Evolutionary conservation across 768 basidiomycete genomes (phyloP), one percentile per base, ranked within the genome.

Genomic region (Artomyces pyxidatus): DNA sequence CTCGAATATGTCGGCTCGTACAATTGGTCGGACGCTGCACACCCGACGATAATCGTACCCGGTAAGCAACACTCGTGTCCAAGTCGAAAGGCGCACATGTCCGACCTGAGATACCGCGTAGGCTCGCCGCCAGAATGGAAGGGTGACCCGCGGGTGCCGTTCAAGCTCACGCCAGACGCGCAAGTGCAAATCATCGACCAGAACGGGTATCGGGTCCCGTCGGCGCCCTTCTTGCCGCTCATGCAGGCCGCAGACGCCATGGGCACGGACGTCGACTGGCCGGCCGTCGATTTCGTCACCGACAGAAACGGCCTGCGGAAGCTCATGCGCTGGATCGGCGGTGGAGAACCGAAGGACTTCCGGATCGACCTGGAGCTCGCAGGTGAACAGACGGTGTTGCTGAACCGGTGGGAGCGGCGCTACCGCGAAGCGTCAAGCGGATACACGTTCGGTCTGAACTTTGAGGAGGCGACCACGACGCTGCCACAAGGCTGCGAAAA

Each of bases 271-370:
- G 61, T 70, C 25, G 64, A 69, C 46, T 73, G 71, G 67, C 59
- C 64, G 37, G 35, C 55, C 3, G 59, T 77, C 6, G 68, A 76
- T 37, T 42, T 70, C 38, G 66, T 87, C 51, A 79, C 82, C 0
- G 84, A 86, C 57, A 72, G 86, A 25, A 87, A 85, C 56, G 70
- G 69, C 22, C 65, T 87, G 16, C 72, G 84, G 22, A 85, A 83
- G 61, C 65, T 88, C 35, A 58, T 80, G 19, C 69, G 78, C 22
- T 84, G 79, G 80, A 68, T 75, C n/a, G 56, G 57, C 7, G 60
- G 58, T 16, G 67, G 64, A 22, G 65, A 63, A 9, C 52, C 58
- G n/a, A 59, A 65, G 11, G 74, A 77, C 47, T 90, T 88, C 58
- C 69, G 87, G 17, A 84, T 90, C 53, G 85, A 90, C 48, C 52